Conservation (phyloP, 1,284 basidiomycete species). For the Pseudozyma sp. region DNA sequence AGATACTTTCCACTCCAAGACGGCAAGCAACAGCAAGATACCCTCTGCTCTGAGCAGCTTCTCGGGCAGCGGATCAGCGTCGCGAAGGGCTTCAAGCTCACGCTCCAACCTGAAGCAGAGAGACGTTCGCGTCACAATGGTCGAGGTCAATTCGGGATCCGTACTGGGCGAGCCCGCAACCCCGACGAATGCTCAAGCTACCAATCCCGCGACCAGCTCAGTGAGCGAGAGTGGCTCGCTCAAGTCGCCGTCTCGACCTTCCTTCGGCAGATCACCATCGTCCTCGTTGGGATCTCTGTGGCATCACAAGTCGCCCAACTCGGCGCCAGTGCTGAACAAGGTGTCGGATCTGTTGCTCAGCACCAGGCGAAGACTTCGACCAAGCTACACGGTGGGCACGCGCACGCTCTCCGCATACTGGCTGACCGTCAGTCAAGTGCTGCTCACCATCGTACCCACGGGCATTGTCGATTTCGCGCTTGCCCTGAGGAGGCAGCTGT, state of each 20-base stretch:
- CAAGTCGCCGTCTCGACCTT: conserved; percentile 31
- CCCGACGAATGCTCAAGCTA: background rate
- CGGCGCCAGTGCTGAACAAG: conserved; percentile 49
- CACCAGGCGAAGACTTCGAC: conserved; percentile 41
- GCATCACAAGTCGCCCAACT: conserved; percentile 49
- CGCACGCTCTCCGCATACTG: conserved; percentile 37
- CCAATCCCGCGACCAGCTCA: conserved; percentile 13
- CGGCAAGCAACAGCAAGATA: conserved; percentile 41
- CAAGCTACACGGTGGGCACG: conserved; percentile 48
- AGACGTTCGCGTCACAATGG: conserved; percentile 47
- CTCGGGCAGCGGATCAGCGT: conserved; percentile 3
- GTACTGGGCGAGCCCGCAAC: conserved; percentile 29
- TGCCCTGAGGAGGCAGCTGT: conserved; percentile 40
- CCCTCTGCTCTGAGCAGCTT: conserved; percentile 12
- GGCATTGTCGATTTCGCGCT: conserved; percentile 44
- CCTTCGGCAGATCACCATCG: conserved; percentile 40
- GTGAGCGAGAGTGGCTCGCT: conserved; percentile 10
- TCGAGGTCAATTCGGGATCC: conserved; percentile 48
- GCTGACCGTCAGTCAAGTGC: conserved; percentile 41
- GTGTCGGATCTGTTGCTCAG: conserved; percentile 46
- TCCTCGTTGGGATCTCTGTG: conserved; percentile 44
- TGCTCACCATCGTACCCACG: conserved; percentile 43
- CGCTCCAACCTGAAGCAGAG: conserved; percentile 37
- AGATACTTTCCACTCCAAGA: conserved; percentile 48
- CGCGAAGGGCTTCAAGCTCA: conserved; percentile 24